phyloP scores from a whole-genome alignment of 1,139 yeast genomes.

The Taiozyma sp. region DNA sequence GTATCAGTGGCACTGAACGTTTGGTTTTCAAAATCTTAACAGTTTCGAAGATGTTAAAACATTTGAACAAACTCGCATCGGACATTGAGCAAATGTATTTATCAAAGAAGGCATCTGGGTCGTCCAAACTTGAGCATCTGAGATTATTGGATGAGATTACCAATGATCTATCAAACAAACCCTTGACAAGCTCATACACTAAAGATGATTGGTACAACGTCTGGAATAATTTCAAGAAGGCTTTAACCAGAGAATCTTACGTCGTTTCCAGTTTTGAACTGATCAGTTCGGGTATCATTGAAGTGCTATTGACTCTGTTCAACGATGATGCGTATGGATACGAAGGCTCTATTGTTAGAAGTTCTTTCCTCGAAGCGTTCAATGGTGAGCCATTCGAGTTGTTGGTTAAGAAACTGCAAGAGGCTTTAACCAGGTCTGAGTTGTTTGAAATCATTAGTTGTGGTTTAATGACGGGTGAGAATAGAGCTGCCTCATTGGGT shows the following conservation, averaged over 20 bases:
- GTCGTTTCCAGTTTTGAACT: constrained; percentile 71
- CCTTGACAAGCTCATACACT: constrained; percentile 12
- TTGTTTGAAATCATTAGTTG: constrained; percentile 65
- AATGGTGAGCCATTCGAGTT: constrained; percentile 34
- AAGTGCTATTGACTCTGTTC: constrained; percentile 39
- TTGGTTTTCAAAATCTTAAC: constrained; percentile 6
- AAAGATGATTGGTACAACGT: constrained; percentile 38
- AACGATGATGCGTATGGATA: constrained; percentile 22
- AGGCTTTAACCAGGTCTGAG: constrained; percentile 70
- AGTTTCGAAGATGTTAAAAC: constrained; percentile 2
- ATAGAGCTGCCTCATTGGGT: constrained; percentile 57
- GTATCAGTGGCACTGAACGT: not conserved
- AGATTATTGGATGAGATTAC: constrained; percentile 26
- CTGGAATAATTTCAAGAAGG: constrained; percentile 40
- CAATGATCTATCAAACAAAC: constrained; percentile 16
- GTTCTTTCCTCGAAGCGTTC: constrained; percentile 46
- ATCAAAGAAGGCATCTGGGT: constrained; percentile 14
- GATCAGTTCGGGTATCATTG: constrained; percentile 61
- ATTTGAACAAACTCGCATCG: constrained; percentile 11
- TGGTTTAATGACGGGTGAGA: constrained; percentile 34
- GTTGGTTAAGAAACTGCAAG: constrained; percentile 58
- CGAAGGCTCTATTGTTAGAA: constrained; percentile 31
- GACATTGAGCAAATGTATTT: constrained; percentile 18
- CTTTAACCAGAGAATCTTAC: constrained; percentile 29
- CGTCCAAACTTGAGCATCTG: constrained; percentile 24